A percentile compares a stretch with the other conserved stretches of the same genome.
Evolutionary conservation across 768 basidiomycete species (phyloP).

Genomic region (Podaxis sp.): DNA sequence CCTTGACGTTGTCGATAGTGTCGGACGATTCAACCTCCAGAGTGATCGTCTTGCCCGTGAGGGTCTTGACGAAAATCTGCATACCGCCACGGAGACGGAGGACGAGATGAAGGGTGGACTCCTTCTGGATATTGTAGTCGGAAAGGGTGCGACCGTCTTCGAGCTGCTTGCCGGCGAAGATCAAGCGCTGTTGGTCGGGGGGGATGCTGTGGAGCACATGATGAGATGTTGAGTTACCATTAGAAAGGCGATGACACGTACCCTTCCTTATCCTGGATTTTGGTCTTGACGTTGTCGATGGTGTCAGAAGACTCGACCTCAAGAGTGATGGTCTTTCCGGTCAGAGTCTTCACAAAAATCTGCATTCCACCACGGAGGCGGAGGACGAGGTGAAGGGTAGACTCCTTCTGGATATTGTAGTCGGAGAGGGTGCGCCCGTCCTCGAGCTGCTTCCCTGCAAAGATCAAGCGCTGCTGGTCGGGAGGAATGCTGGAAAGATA

Average conservation of each 20-base stretch:
- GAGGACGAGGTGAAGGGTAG: constrained; percentile 84
- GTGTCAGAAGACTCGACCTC: constrained; percentile 88
- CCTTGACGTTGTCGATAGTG: constrained; percentile 89
- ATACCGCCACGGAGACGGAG: constrained; percentile 87
- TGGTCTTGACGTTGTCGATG: constrained; percentile 86
- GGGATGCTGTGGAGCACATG: constrained; percentile 43
- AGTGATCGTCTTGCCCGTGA: constrained; percentile 92
- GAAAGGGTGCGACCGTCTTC: constrained; percentile 90
- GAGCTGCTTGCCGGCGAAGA: constrained; percentile 91
- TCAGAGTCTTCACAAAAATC: constrained; percentile 80
- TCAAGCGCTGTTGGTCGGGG: constrained; percentile 87
- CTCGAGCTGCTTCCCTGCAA: constrained; percentile 94
- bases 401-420: constrained; percentile 96
- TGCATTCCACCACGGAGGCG: constrained; percentile 93
- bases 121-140: constrained; percentile 91
- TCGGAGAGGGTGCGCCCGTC: constrained; percentile 90
- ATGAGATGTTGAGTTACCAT: not conserved
- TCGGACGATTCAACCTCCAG: constrained; percentile 91
- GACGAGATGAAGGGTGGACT: constrained; percentile 80
- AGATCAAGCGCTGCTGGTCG: constrained; percentile 94
- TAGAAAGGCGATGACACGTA: constrained; percentile 2
- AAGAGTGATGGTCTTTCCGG: constrained; percentile 91
- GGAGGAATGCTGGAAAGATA: constrained; percentile 60
- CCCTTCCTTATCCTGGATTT: constrained; percentile 94
- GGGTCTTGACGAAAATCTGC: constrained; percentile 89